Evolutionary conservation across 345 rosid species (phyloP).

Genomic region (Gossypium australe): DNA sequence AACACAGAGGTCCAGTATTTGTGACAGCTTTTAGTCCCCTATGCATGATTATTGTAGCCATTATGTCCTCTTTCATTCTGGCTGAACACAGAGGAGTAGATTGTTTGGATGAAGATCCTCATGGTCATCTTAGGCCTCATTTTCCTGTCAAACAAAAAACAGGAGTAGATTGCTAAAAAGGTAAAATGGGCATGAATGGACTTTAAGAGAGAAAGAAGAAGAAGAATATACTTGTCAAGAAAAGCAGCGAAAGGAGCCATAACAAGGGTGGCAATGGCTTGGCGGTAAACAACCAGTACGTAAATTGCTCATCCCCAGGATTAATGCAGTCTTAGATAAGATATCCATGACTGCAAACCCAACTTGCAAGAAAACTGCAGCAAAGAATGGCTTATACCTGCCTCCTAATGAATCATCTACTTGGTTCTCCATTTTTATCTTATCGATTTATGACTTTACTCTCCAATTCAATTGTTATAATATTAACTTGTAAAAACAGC

Average conservation of each 20-base stretch:
- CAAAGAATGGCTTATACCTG: constrained; percentile 54
- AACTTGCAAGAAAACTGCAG: constrained; percentile 60
- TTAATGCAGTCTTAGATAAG: constrained; percentile 67
- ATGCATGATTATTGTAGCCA: constrained; percentile 74
- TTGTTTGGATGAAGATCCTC: constrained; percentile 50
- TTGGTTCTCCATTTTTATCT: constrained; percentile 12
- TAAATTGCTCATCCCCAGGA: constrained; percentile 76
- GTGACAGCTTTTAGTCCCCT: constrained; percentile 81
- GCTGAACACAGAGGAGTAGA: constrained; percentile 36
- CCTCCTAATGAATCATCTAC: constrained; percentile 18
- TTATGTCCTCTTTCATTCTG: constrained; percentile 68
- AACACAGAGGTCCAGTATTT: constrained; percentile 81
- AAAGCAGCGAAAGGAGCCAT: constrained; percentile 69
- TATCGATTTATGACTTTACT: not conserved
- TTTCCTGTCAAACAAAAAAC: constrained; percentile 38
- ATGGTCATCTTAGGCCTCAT: constrained; percentile 69
- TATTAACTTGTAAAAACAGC: not conserved
- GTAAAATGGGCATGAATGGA: not conserved
- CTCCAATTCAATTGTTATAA: not conserved
- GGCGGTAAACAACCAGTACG: constrained; percentile 76
- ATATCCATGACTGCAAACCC: constrained; percentile 81
- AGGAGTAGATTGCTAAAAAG: no score
- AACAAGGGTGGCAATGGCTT: constrained; percentile 66
- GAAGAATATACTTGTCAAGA: constrained; percentile 43
- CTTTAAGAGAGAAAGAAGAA: not conserved